These are phyloP conservation scores for Diaporthe eres DNA, from an alignment of 2,329 filamentous ascomycete species.

Conservation along the genomic window DNA sequence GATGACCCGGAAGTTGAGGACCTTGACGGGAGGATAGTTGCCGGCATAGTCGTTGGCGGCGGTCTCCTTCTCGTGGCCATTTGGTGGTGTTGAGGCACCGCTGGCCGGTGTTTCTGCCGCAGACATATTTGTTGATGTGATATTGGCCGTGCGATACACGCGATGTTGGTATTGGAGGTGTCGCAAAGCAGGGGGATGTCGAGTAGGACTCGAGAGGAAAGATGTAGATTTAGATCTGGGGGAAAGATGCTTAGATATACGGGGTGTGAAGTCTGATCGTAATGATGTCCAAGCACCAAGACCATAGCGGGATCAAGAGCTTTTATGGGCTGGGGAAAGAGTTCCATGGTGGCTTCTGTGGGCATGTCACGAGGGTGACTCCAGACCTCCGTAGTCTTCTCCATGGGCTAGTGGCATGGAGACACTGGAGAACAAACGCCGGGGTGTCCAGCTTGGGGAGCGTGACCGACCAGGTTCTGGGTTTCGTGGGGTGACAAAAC, in stretches of 20 bases:
- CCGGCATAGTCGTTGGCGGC: not conserved
- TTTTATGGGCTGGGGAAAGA: conserved; percentile 38
- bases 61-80: conserved; percentile 37
- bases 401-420: conserved; percentile 36
- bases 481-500: conserved; percentile 42
- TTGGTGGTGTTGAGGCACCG: conserved; percentile 39
- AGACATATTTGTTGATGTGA: conserved; percentile 34
- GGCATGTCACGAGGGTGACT: conserved; percentile 41
- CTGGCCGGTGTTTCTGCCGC: conserved; percentile 37
- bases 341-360: conserved; percentile 40
- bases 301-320: conserved; percentile 27
- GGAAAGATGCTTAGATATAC: conserved; percentile 23
- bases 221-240: conserved; percentile 8
- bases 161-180: conserved; percentile 18
- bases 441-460: conserved; percentile 34
- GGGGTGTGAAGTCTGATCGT: conserved; percentile 39
- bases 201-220: not conserved
- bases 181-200: conserved; percentile 26
- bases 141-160: conserved; percentile 29
- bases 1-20: conserved; percentile 39
- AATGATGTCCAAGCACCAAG: conserved; percentile 26
- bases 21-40: conserved; percentile 41
- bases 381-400: conserved; percentile 43
- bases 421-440: conserved; percentile 39
- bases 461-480: conserved; percentile 37